Evolutionary conservation across 495 filamentous ascomycete species (phyloP), one percentile per base, ranked within the genome.

Genomic region (Xylaria scruposa): DNA sequence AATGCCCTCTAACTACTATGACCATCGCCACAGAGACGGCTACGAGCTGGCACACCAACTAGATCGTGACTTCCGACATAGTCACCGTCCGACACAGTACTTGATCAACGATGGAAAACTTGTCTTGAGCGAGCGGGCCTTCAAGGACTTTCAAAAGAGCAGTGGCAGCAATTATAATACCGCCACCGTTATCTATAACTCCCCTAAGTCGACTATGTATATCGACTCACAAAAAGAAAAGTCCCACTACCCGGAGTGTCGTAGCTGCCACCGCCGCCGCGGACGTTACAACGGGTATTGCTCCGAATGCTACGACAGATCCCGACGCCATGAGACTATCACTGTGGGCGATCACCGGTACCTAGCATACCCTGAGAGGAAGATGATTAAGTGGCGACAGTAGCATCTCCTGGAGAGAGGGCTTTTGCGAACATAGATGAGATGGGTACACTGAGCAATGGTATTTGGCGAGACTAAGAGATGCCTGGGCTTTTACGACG

Each of bases 151-250:
- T 6, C 56, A 56, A 36, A 26, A 44, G 8, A 42, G 33, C 15
- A 38, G 31, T 21, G 33, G 72, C 38, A 70, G 40, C 53, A 31
- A 9, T 42, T 38, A 17, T 54, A 68, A 26, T 31, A 47, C 46
- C 64, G 76, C 76, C 51, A 73, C 78, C 8, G 26, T 80, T 68
- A 78, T 81, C 71, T 80, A 80, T 74, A 79, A 81, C 60, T 67
- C 76, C 0, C 75, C 78, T 0, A 73, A 70, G 0, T 74, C 74
- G 8, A 71, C 71, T 7, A 66, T 81, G 54, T 67, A 66, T 4
- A 51, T 78, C n/a, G 36, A 44, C 44, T 17, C 7, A 65, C 13
- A 2, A 15, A 24, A 19, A 67, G 8, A 64, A 51, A 24, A 12
- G 54, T 74, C 83, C 64, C 44, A 26, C 36, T 75, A 72, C 60